Conservation (phyloP, 495 filamentous ascomycete species). For the Neurospora sp. region DNA sequence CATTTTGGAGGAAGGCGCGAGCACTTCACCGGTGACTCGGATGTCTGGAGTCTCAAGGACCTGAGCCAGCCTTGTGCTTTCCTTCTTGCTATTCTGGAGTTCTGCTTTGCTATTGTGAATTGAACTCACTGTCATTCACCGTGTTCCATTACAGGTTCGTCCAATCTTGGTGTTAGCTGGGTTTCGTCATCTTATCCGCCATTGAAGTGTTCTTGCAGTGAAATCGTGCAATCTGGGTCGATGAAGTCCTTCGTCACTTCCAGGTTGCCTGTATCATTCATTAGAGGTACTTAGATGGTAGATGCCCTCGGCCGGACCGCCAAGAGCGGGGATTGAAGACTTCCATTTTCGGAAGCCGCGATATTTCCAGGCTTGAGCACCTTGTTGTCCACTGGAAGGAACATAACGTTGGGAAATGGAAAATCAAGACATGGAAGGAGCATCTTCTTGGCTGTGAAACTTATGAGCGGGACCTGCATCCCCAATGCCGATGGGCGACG, state of each 20-base stretch:
- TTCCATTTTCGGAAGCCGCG: not conserved
- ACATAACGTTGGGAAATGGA: not conserved
- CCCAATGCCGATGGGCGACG: not conserved
- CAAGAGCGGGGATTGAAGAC: not conserved
- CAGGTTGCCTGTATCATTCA: not conserved
- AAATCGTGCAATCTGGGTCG: not conserved
- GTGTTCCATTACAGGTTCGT: not conserved
- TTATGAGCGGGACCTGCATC: not conserved
- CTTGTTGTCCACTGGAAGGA: not conserved
- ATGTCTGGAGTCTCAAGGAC: not conserved
- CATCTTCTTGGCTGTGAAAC: not conserved
- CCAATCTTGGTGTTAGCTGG: no score
- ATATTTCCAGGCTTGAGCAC: not conserved
- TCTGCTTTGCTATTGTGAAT: not conserved
- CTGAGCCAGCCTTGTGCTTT: not conserved
- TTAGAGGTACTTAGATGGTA: no score
- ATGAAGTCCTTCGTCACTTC: not conserved
- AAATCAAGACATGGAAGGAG: not conserved
- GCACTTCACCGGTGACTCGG: not conserved
- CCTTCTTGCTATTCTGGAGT: not conserved
- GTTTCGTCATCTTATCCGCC: no score
- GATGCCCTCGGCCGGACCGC: no score
- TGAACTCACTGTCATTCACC: not conserved
- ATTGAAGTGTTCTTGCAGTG: not conserved
- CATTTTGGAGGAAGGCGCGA: not conserved